Evolutionary conservation across 2,329 filamentous ascomycete species (phyloP), one percentile per base, ranked within the genome.

Genomic region (Fusarium sarcochroum): DNA sequence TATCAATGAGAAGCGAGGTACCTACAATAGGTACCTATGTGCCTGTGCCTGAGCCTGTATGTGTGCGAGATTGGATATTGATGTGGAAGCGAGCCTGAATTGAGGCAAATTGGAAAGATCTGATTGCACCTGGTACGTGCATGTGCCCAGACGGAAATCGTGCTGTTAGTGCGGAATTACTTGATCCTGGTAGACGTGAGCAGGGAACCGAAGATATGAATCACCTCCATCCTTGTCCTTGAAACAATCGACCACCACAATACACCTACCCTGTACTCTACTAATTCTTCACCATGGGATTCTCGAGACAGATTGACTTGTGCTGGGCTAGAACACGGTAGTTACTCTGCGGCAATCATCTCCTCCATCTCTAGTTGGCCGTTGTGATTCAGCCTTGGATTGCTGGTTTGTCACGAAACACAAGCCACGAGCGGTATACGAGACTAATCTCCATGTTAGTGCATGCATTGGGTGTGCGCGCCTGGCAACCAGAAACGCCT

Each of bases 381-480:
- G 52, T 30, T 44, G 13, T n/a, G 30, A 27, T 46, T 65, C 59
- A 64, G 41, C 52, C 59, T 51, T 59, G 61, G 46, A 37, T 41
- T 65, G 46, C 59, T 64, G 38, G 61, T 40, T 47, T 34, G 37
- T 37, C 41, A 47, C 35, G 10, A 47, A 45, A 32, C 47, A 30
- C 37, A 58, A 65, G 61, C 46, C 52, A 44, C 20, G 21, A 32
- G 27, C 41, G 15, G 41, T 30, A n/a, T n/a, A 47, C 17, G 30
- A 30, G 25, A 30, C 46, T 59, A 40, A 65, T 59, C 53, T 30
- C n/a, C 52, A 37, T n/a, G 21, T 21, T n/a, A 42, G 37, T 52
- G 30, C 34, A 37, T 34, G 10, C 18, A 20, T 17, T 30, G 9
- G 21, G 41, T 35, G 35, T 7, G 23, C 11, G 14, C 35, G 14